Evolutionary conservation across 192 early-diverging fungal genomes (phyloP), one percentile per base, ranked within the genome.

Genomic region (Entophlyctis helioformis): DNA sequence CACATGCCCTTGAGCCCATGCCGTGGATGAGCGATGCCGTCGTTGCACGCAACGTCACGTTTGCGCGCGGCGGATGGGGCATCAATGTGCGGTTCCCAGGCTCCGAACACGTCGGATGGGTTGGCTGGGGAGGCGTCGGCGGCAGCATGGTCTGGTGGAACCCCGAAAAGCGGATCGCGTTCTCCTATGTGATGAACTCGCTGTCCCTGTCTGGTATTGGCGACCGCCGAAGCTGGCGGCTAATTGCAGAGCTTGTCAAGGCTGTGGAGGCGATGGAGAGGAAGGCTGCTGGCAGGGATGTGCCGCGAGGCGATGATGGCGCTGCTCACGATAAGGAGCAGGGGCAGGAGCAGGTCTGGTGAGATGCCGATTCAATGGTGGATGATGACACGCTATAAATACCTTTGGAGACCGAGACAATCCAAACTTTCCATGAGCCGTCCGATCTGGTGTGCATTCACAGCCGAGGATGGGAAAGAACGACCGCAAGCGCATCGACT

Each of bases 101-200:
- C 2, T 27, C 49, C 13, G 47, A 21, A 6, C 20, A 48, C 6
- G 32, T 21, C 3, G n/a, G n/a, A n/a, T 71, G 60, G 59, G 32
- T 66, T 34, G 78, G 80, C 15, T 82, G 80, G 80, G 68, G 65
- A 2, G 82, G 82, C 1, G 65, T 64, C 3, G 80, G 82, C 6
- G 82, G 82, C 0, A 65, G 60, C 23, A 46, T 80, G 39, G 56
- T 75, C 16, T 42, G 49, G 54, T 83, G 70, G 63, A 78, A 81
- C 42, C 56, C 46, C 1, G 64, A 78, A 23, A 59, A 69, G 16
- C 58, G 63, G 22, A 61, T 82, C 34, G 63, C 66, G 0, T 80
- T 83, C 25, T 52, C 64, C 0, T 84, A 80, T 46, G 63, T 66
- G 16, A 70, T 66, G 50, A 83, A 81, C 39, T 61, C 66, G 1